phyloP scores from a whole-genome alignment of 805 yeast species.

The Jamesozyma hellenica region DNA sequence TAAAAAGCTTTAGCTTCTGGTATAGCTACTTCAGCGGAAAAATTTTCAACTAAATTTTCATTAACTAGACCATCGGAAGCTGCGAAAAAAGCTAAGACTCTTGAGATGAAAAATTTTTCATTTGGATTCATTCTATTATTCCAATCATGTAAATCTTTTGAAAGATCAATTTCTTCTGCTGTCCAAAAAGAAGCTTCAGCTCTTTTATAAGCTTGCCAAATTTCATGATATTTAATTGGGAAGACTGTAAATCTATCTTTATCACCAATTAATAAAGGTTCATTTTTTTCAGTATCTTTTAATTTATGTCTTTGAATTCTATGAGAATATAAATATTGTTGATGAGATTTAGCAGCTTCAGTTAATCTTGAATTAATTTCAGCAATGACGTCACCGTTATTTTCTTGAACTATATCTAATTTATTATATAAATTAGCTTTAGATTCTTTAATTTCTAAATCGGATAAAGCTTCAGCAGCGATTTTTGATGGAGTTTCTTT shows the following conservation, averaged over 20 bases:
- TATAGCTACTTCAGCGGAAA: constrained; percentile 91
- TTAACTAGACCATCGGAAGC: constrained; percentile 98
- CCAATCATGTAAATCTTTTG: constrained; percentile 91
- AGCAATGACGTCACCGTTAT: constrained; percentile 15
- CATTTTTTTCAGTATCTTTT: constrained; percentile 71
- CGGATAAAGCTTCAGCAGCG: constrained; percentile 47
- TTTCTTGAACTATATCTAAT: constrained; percentile 35
- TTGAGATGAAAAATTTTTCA: constrained; percentile 84
- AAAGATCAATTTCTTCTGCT: constrained; percentile 94
- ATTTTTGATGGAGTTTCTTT: constrained; percentile 66
- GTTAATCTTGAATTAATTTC: constrained; percentile 22
- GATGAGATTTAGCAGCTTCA: constrained; percentile 36
- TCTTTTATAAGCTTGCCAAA: constrained; percentile 97
- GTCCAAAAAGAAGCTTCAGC: constrained; percentile 99
- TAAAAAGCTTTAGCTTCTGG: constrained; percentile 98
- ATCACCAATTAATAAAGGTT: constrained; percentile 82
- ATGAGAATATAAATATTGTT: constrained; percentile 49
- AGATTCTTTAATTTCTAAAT: constrained; percentile 39
- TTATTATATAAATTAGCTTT: constrained; percentile 35
- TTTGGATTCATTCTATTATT: constrained; percentile 77
- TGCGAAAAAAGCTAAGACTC: constrained; percentile 94
- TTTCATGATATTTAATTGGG: constrained; percentile 94
- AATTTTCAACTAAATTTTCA: constrained; percentile 94
- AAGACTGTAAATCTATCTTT: constrained; percentile 81
- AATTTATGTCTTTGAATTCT: constrained; percentile 62